A percentile compares a stretch with the other conserved stretches of the same genome.
Evolutionary conservation across 768 basidiomycete species (phyloP).

Genomic region (Auricularia cornea): DNA sequence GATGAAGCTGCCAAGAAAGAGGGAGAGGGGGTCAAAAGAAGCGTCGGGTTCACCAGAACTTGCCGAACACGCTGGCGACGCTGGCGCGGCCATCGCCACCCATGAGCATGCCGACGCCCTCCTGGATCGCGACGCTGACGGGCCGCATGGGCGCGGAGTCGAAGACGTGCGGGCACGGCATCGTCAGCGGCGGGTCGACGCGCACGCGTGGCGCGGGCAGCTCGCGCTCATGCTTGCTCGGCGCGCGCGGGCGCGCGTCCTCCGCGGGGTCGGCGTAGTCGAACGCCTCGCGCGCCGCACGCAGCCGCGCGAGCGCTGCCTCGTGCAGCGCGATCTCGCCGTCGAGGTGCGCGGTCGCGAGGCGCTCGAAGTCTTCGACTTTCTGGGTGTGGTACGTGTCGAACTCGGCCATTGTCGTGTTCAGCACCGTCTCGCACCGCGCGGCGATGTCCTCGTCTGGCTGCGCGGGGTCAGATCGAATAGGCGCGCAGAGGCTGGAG

Average conservation of each 20-base stretch:
- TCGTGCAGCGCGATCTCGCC: slow-evolving; percentile 72
- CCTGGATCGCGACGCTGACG: slow-evolving; percentile 66
- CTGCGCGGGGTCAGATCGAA: slow-evolving; percentile 23
- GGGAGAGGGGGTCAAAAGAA: no score
- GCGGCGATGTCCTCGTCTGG: slow-evolving; percentile 56
- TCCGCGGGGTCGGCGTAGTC: slow-evolving; percentile 40
- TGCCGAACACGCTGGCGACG: slow-evolving; percentile 54
- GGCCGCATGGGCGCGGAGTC: slow-evolving; percentile 69
- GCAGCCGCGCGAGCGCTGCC: slow-evolving; percentile 55
- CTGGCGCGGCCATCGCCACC: slow-evolving; percentile 33
- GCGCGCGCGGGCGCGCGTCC: slow-evolving; percentile 45
- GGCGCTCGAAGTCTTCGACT: slow-evolving; percentile 51
- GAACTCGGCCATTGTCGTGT: slow-evolving; percentile 84
- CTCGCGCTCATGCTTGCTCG: slow-evolving; percentile 72
- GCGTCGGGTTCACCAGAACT: slow-evolving; percentile 58
- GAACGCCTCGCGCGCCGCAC: slow-evolving; percentile 46
- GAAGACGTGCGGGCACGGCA: slow-evolving; percentile 73
- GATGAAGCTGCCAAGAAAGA: no score
- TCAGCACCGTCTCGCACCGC: slow-evolving; percentile 81
- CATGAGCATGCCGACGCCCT: slow-evolving; percentile 58
- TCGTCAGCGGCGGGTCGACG: slow-evolving; percentile 43
- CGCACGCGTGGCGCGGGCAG: slow-evolving; percentile 42
- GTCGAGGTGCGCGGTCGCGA: slow-evolving; percentile 64
- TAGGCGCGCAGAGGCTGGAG: background rate
- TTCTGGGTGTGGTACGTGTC: slow-evolving; percentile 72